These are phyloP conservation scores for Chlorella sp. DNA, from an alignment of 139 green algal species.

Conservation along the genomic window DNA sequence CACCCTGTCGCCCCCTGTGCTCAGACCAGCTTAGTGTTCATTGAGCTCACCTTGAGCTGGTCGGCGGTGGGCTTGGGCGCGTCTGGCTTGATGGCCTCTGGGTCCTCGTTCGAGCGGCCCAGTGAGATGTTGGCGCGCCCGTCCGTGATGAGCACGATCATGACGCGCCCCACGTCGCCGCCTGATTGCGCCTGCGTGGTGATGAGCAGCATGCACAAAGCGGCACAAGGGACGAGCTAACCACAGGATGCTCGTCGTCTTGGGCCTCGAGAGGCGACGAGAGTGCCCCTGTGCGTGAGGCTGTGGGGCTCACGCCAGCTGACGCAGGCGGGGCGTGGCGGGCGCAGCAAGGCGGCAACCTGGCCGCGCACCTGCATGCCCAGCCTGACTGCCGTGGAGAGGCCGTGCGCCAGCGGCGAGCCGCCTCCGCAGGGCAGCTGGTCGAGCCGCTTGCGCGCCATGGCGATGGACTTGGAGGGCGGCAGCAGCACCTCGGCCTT, in stretches of 20 bases:
- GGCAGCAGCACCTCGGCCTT: conserved; percentile 96
- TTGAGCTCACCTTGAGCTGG: conserved; percentile 43
- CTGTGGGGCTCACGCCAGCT: too few relatives aligned
- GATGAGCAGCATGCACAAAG: background rate
- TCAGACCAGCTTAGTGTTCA: background rate
- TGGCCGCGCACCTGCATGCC: conserved; percentile 45
- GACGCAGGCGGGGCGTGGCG: too few relatives aligned
- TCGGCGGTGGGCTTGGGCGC: conserved; percentile 65
- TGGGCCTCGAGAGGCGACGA: too few relatives aligned
- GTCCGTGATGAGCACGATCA: conserved; percentile 97
- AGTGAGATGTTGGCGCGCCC: conserved; percentile 93
- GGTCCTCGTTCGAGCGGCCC: conserved; percentile 86
- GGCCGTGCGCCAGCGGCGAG: conserved; percentile 91
- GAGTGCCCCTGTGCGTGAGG: too few relatives aligned
- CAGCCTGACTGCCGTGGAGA: conserved; percentile 72
- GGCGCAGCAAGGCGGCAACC: too few relatives aligned
- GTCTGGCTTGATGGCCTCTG: conserved; percentile 75
- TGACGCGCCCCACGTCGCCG: conserved; percentile 90
- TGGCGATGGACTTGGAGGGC: conserved; percentile 95
- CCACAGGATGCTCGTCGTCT: too few relatives aligned
- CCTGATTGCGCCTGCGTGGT: conserved; percentile 55
- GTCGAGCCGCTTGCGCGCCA: conserved; percentile 92
- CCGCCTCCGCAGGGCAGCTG: conserved; percentile 93
- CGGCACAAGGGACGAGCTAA: too few relatives aligned
- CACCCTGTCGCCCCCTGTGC: too few relatives aligned